phyloP scores from a whole-genome alignment of 768 basidiomycete species.

The Pleurotus citrinopileatus region DNA sequence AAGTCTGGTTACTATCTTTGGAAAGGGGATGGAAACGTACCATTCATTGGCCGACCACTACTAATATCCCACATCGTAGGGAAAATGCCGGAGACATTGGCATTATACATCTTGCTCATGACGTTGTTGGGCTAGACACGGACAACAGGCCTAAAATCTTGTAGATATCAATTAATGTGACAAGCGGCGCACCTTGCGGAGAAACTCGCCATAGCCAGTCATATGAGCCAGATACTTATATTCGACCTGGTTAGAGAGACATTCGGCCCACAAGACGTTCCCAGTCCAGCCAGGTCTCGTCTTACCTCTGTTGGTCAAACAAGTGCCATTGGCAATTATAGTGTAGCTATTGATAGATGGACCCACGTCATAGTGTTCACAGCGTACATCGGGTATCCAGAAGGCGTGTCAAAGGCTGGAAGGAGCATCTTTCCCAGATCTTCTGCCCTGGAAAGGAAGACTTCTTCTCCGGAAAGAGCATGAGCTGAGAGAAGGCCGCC shows the following conservation, averaged over 20 bases:
- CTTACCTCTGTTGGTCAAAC: conserved; percentile 22
- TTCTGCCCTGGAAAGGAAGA: conserved; percentile 65
- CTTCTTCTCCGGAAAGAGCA: conserved; percentile 61
- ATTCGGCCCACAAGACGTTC: conserved; percentile 35
- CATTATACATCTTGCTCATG: conserved; percentile 49
- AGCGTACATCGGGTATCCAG: conserved; percentile 66
- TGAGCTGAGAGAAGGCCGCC: conserved; percentile 83
- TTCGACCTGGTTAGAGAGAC: conserved; percentile 64
- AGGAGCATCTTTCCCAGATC: conserved; percentile 70
- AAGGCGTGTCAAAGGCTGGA: conserved; percentile 66
- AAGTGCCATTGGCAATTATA: background rate
- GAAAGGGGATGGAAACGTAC: conserved; percentile 28
- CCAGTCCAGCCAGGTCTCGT: conserved; percentile 29
- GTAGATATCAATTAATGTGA: too few species aligned
- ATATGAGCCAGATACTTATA: conserved; percentile 77
- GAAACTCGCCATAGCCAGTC: conserved; percentile 66
- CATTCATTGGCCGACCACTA: conserved; percentile 39
- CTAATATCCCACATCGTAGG: conserved; percentile 49
- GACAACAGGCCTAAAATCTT: conserved; percentile 8
- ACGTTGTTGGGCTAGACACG: conserved; percentile 40
- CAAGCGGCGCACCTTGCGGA: conserved; percentile 34
- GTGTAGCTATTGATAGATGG: background rate
- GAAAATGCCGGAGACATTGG: conserved; percentile 46
- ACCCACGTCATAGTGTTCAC: conserved; percentile 61
- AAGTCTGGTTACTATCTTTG: background rate